Conservation (phyloP, 2,329 filamentous ascomycete genomes). For the Colletotrichum truncatum region DNA sequence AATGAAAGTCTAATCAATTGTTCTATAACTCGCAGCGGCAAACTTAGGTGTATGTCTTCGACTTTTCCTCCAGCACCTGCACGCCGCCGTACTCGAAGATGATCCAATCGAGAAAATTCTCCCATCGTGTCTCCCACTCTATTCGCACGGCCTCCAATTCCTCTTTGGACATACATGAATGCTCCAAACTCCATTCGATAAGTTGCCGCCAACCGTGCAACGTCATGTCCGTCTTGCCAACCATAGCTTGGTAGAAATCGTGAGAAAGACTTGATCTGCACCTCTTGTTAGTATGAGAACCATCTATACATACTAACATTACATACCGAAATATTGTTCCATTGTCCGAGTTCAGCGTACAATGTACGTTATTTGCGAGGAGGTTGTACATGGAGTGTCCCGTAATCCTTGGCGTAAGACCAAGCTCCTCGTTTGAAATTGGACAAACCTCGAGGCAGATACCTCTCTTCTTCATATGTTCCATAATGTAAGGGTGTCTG, state of each 20-base stretch:
- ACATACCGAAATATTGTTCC: constrained; percentile 75
- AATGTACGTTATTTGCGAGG: constrained; percentile 75
- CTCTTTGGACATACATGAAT: constrained; percentile 60
- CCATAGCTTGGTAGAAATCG: constrained; percentile 81
- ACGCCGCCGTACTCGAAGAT: constrained; percentile 48
- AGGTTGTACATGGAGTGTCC: constrained; percentile 75
- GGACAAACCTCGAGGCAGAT: constrained; percentile 81
- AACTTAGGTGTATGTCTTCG: no score
- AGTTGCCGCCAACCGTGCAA: constrained; percentile 78
- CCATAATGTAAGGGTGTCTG: constrained; percentile 72
- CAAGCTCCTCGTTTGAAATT: constrained; percentile 80
- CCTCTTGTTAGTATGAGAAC: not conserved
- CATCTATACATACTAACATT: not conserved
- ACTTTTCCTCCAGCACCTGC: no score
- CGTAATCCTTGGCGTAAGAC: constrained; percentile 70
- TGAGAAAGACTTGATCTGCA: constrained; percentile 74
- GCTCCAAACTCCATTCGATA: constrained; percentile 68
- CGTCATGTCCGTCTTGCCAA: constrained; percentile 72
- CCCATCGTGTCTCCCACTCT: constrained; percentile 66
- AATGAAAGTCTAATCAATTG: no score
- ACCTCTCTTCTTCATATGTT: constrained; percentile 68
- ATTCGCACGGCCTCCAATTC: constrained; percentile 47
- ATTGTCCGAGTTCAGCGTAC: constrained; percentile 79
- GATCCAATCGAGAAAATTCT: constrained; percentile 63
- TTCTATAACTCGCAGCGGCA: no score